Base-by-base conservation (phyloP, 257 asterid genomes). In the Avicennia marina region DNA sequence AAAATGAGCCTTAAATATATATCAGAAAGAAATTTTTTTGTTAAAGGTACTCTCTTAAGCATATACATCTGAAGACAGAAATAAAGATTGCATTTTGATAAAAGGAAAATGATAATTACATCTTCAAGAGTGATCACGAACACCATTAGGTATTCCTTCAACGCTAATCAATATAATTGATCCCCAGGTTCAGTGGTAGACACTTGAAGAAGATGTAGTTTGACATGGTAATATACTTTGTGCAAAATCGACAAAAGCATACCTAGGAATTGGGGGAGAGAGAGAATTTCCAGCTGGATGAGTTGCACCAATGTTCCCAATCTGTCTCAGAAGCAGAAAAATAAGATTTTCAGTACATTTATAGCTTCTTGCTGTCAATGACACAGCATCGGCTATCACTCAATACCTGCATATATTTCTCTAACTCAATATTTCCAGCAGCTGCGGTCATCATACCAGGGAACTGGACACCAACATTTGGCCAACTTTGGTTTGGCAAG, bases 401-500 rank as follows among this genome's bases (percentile, higher is more conserved):
- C 19, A 47, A 21, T 78, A 82, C 93, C 91, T 80, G 91, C 86
- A 74, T 52, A 64, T 70, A 75, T 36, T 73, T 75, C 58, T 73
- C 84, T 25, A 60, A 43, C 24, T 73, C n/a, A n/a, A n/a, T 65
- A 49, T 67, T 78, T 56, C 82, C 86, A 56, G 76, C 67, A 40
- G 74, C 64, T 58, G 90, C 81, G 56, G 47, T 72, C 70, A 62
- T 63, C 78, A 73, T 66, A 22, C 89, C 85, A 41, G 79, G 84
- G 67, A 76, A 75, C 69, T 80, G 95, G 55, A 63, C 72, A 66
- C 86, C 91, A 47, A 66, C 62, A 66, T 72, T 78, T 41, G 74
- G 73, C 93, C 82, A 76, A 68, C 61, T 63, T 65, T 83, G 95
- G 66, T 58, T 49, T 27, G 73, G 50, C 49, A 81, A 66, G 70